Evolutionary conservation across 148 eudicot species (phyloP).

Genomic region (Camellia sinensis): DNA sequence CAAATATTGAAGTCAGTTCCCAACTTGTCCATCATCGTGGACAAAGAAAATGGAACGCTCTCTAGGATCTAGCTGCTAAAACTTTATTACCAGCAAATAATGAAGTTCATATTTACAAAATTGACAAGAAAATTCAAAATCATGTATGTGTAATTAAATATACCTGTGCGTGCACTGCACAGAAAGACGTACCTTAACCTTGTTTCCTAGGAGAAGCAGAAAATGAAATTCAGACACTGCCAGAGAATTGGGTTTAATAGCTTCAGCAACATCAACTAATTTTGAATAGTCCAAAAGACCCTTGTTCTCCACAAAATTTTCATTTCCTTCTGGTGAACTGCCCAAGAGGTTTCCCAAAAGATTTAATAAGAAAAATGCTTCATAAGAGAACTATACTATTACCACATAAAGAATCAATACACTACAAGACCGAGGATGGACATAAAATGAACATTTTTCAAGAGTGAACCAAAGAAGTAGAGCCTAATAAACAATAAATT

Average conservation of each 20-base stretch:
- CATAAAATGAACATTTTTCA: too few relatives aligned
- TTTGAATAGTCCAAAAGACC: constrained; percentile 87
- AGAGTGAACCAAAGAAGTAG: too few relatives aligned
- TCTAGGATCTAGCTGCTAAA: not conserved
- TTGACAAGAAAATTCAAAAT: not conserved
- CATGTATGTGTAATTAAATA: not conserved
- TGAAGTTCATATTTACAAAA: not conserved
- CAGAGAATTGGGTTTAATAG: constrained; percentile 81
- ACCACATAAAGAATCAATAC: not conserved
- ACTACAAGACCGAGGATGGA: too few relatives aligned
- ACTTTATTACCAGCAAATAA: constrained; percentile 5
- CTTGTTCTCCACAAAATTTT: constrained; percentile 91
- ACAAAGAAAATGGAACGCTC: not conserved
- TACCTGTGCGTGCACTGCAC: not conserved
- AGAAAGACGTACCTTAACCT: constrained; percentile 74
- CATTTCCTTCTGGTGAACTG: constrained; percentile 88
- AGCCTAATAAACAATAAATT: too few relatives aligned
- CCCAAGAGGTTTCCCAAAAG: constrained; percentile 20
- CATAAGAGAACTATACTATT: not conserved
- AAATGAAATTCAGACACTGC: constrained; percentile 91
- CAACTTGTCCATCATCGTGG: not conserved
- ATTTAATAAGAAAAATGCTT: constrained; percentile 1
- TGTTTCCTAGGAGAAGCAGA: constrained; percentile 81
- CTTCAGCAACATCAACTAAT: constrained; percentile 70
- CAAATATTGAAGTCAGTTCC: constrained; percentile 1